Conservation (phyloP, 495 filamentous ascomycete genomes). For the Xylaria cubensis region DNA sequence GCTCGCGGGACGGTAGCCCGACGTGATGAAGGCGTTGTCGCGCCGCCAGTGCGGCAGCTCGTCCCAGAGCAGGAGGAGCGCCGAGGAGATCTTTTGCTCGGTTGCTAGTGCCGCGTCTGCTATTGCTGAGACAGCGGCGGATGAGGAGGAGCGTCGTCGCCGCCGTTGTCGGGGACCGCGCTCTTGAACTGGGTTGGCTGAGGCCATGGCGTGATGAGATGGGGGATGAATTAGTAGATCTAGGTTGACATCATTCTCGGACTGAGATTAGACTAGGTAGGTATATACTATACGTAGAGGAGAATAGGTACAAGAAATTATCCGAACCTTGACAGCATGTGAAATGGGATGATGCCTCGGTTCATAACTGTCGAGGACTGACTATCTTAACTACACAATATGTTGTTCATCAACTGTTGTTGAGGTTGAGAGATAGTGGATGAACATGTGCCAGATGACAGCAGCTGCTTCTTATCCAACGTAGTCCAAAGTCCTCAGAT, state of each 20-base stretch:
- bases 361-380: not conserved
- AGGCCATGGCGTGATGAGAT: constrained; percentile 30
- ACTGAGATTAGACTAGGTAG: not conserved
- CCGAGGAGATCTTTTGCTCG: constrained; percentile 38
- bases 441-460: constrained; percentile 22
- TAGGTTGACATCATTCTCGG: not conserved
- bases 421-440: constrained; percentile 18
- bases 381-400: not conserved
- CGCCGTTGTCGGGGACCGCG: constrained; percentile 27
- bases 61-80: constrained; percentile 49
- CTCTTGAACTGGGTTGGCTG: constrained; percentile 6
- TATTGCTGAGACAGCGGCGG: constrained; percentile 25
- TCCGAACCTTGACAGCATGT: not conserved
- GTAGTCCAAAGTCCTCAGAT: not conserved
- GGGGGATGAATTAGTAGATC: not conserved
- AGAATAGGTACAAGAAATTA: not conserved
- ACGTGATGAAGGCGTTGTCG: constrained; percentile 53
- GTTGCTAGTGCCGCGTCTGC: constrained; percentile 34
- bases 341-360: not conserved
- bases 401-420: constrained; percentile 11
- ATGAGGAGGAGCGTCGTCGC: constrained; percentile 35
- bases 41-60: constrained; percentile 54
- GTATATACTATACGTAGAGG: not conserved
- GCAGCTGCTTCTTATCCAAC: constrained; percentile 16
- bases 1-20: constrained; percentile 50